Conservation (phyloP, 2,329 filamentous ascomycete species). For the Thielaviopsis ethacetica region DNA sequence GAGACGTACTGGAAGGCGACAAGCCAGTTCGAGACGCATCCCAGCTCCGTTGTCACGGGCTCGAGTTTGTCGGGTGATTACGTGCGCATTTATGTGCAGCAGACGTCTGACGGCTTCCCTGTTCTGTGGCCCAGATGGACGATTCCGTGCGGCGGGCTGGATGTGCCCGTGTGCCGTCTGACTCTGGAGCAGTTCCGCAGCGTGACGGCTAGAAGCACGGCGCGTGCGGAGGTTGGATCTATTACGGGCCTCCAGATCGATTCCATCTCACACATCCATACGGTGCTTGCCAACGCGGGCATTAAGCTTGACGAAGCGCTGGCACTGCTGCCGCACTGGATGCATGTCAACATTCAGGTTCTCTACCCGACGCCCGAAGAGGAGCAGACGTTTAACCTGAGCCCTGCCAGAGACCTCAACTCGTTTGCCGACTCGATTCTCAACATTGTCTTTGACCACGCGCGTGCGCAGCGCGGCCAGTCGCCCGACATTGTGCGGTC, state of each 20-base stretch:
- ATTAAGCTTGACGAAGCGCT: conserved; percentile 68
- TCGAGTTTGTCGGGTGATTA: conserved; percentile 95
- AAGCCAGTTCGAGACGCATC: conserved; percentile 63
- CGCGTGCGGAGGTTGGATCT: conserved; percentile 26
- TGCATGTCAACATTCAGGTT: conserved; percentile 86
- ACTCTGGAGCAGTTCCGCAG: conserved; percentile 55
- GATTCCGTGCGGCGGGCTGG: conserved; percentile 56
- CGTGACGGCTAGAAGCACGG: conserved; percentile 28
- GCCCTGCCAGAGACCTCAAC: conserved; percentile 70
- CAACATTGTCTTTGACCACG: conserved; percentile 79
- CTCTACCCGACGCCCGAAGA: conserved; percentile 68
- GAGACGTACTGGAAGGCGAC: conserved; percentile 99
- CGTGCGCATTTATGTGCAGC: conserved; percentile 76
- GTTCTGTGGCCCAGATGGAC: conserved; percentile 81
- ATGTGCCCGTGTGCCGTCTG: conserved; percentile 67
- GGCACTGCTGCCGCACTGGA: conserved; percentile 52
- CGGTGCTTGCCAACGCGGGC: conserved; percentile 57
- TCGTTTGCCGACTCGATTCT: conserved; percentile 70
- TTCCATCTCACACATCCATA: conserved; percentile 50
- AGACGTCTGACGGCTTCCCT: conserved; percentile 74
- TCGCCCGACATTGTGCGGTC: conserved; percentile 63
- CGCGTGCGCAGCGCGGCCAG: conserved; percentile 46
- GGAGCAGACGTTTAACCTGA: conserved; percentile 51
- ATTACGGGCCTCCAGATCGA: conserved; percentile 31
- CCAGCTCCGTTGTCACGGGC: conserved; percentile 77